Base-by-base conservation (phyloP, 805 yeast species). In the Grigorovia jiainica region DNA sequence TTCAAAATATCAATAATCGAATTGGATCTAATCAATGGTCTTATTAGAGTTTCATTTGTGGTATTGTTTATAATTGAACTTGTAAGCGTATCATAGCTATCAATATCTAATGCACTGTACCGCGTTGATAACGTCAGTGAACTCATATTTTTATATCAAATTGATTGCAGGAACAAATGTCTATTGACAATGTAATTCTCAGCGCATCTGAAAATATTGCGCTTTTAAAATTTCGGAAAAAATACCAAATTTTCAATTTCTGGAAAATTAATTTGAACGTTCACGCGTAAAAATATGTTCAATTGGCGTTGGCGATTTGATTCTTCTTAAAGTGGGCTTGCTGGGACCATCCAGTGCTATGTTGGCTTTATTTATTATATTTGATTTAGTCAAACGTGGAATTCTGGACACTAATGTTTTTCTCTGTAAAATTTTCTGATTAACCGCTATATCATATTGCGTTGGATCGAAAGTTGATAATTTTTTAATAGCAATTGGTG, bases 261-360 rank as follows among this genome's bases (percentile, higher is more conserved):
- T 21, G 24, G 8, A 21, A 21, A 10, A 3, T 27, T 13, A 27
- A 13, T 27, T 27, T 7, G 15, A 27, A 13, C 31, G 7, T 11
- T 27, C 31, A 27, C 31, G 31, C n/a, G 31, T 8, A 13, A 27
- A 27, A 13, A 27, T 10, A 13, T 27, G 31, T 27, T 6, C 31
- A 27, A 27, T 27, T 27, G 58, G 56, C 9, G 59, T 56, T 3
- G 61, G 59, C 16, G 45, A 47, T 33, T 40, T 43, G 17, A 52
- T 38, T 19, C 47, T 40, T 19, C 41, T 30, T n/a, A 36, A 21
- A 7, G 31, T 7, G 15, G n/a, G 6, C 15, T 27, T 27, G 7
- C 7, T 4, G 31, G 31, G 31, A 13, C 15, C 15, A 2, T 4
- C 7, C 7, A 6, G n/a, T 10, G 31, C 31, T 2, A 27, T 7